Percentiles rank a stretch among this genome's conserved stretches.
Evolutionary conservation across 306 rosid genomes (phyloP).

Genomic region (Abrus precatorius): DNA sequence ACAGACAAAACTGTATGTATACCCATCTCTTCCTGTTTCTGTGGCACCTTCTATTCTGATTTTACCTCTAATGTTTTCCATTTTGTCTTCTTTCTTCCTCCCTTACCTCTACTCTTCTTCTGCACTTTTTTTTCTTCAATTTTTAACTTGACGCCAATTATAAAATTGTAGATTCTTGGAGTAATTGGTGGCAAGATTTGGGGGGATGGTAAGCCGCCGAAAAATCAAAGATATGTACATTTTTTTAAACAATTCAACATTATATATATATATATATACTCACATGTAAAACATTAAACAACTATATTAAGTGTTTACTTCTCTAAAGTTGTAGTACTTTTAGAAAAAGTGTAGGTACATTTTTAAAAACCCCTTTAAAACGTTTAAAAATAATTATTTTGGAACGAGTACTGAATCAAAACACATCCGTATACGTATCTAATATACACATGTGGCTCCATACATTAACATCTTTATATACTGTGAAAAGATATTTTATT

Average conservation of each 20-base stretch:
- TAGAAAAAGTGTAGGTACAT: too few species aligned
- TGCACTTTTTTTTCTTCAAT: not conserved
- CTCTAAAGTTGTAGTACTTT: too few species aligned
- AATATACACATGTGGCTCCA: not conserved
- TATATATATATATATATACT: too few species aligned
- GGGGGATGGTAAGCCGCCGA: conserved; percentile 78
- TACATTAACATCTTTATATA: not conserved
- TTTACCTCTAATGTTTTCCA: conserved; percentile 26
- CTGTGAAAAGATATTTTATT: not conserved
- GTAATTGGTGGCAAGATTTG: conserved; percentile 90
- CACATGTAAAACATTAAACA: too few species aligned
- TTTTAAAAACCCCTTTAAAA: too few species aligned
- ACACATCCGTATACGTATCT: not conserved
- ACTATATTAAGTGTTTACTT: too few species aligned
- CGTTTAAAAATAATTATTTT: too few species aligned
- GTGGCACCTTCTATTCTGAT: conserved; percentile 35
- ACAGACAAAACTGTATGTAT: conserved; percentile 32
- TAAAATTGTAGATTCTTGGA: conserved; percentile 57
- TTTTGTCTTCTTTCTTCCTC: conserved; percentile 43
- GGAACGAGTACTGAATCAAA: not conserved
- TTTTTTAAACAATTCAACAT: too few species aligned
- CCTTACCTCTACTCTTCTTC: conserved; percentile 7
- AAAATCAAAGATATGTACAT: conserved; percentile 44
- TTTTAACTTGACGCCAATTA: conserved; percentile 18
- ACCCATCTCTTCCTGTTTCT: conserved; percentile 21